A percentile compares a stretch with the other conserved stretches of the same genome.
These are phyloP conservation scores for Marvania coccoides DNA, from an alignment of 139 green algal species.

Conservation along the genomic window DNA sequence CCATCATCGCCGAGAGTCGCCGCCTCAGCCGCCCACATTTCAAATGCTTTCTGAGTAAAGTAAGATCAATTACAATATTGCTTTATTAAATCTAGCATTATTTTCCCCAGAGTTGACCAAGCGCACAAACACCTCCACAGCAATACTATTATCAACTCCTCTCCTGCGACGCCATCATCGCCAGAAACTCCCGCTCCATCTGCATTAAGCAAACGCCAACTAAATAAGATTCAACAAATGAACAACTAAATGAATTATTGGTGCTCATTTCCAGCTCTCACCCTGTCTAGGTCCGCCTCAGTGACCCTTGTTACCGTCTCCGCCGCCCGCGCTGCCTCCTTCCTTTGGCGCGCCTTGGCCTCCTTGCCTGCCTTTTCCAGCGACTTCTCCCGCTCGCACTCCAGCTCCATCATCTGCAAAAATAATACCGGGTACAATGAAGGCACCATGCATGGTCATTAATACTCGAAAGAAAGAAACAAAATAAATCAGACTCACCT, in stretches of 20 bases:
- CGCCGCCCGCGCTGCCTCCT: slow-evolving; percentile 59
- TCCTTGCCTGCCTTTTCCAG: slow-evolving; percentile 87
- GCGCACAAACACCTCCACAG: background rate
- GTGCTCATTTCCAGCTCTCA: slow-evolving; percentile 10
- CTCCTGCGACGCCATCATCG: background rate
- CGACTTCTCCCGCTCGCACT: slow-evolving; percentile 78
- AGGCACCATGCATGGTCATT: background rate
- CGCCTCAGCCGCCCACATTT: background rate
- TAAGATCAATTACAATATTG: too few relatives aligned
- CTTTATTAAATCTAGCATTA: too few relatives aligned
- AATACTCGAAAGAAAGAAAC: background rate
- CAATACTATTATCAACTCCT: background rate
- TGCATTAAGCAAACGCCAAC: background rate
- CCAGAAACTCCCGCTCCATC: slow-evolving; percentile 33
- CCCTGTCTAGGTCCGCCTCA: slow-evolving; percentile 50
- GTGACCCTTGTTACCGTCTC: slow-evolving; percentile 49
- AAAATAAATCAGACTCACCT: slow-evolving; percentile 16
- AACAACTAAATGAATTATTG: too few relatives aligned
- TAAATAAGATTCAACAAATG: background rate
- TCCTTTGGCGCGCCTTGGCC: slow-evolving; percentile 64
- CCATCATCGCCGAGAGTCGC: background rate
- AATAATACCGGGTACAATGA: too few relatives aligned
- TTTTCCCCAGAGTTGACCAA: too few relatives aligned
- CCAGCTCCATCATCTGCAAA: slow-evolving; percentile 53
- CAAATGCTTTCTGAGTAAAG: background rate